A percentile compares a stretch with the other conserved stretches of the same genome.
Conservation (phyloP, 768 basidiomycete genomes). For the Suillus paluster region DNA sequence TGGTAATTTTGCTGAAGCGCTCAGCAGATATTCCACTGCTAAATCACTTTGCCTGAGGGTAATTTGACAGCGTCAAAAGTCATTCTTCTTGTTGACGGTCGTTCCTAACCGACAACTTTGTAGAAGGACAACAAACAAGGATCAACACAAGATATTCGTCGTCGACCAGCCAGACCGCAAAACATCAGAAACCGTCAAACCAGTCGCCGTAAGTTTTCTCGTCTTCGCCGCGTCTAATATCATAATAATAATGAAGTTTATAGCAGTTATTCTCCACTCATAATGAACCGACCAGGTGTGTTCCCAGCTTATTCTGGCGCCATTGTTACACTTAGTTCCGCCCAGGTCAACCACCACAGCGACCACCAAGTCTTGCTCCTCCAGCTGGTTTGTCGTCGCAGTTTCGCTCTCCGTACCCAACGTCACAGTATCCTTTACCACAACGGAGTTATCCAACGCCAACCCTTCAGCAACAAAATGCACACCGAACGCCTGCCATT, state of each 20-base stretch:
- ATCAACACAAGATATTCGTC: slow-evolving; percentile 31
- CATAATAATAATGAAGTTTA: neutral
- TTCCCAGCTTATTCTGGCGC: slow-evolving; percentile 17
- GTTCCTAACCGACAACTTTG: neutral
- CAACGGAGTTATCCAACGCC: slow-evolving; percentile 40
- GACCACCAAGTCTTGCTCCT: slow-evolving; percentile 75
- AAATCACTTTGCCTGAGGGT: neutral
- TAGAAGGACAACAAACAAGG: slow-evolving; percentile 23
- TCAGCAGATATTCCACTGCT: too few relatives aligned
- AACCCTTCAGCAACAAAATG: slow-evolving; percentile 56
- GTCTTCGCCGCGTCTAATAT: neutral
- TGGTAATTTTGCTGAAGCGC: too few relatives aligned
- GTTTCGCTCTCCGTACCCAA: slow-evolving; percentile 59
- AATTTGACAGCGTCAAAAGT: neutral
- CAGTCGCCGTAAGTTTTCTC: slow-evolving; percentile 13
- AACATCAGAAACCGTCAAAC: slow-evolving; percentile 16
- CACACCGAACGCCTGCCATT: slow-evolving; percentile 59
- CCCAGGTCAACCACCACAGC: slow-evolving; percentile 80
- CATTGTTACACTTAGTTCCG: slow-evolving; percentile 23
- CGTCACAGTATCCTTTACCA: slow-evolving; percentile 37
- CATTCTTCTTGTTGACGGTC: neutral
- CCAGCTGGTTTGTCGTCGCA: slow-evolving; percentile 65
- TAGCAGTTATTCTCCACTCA: slow-evolving; percentile 2
- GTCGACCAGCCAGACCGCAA: slow-evolving; percentile 18
- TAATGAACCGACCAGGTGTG: slow-evolving; percentile 68